These are phyloP conservation scores for Escallonia rubra DNA, from an alignment of 129 eudicot genomes.

Conservation along the genomic window DNA sequence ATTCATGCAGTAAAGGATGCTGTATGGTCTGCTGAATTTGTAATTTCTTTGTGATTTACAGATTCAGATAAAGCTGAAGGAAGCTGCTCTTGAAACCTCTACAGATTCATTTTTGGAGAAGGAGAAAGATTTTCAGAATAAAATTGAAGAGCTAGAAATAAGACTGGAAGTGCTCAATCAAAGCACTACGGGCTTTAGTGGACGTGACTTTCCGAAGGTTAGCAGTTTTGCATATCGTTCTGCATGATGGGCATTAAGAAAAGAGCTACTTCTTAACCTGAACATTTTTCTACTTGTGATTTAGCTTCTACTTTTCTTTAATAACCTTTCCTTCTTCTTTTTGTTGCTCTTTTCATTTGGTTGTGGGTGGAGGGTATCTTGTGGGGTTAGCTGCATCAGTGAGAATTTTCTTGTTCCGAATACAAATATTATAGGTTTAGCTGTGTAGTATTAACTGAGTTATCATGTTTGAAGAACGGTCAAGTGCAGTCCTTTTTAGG, in stretches of 20 bases:
- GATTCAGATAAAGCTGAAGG: conserved; percentile 67
- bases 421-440: neutral
- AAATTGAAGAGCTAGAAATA: conserved; percentile 56
- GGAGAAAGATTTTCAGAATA: conserved; percentile 66
- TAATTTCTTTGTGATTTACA: conserved; percentile 20
- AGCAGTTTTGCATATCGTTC: neutral
- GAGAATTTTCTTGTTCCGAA: no score
- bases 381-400: neutral
- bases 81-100: conserved; percentile 50
- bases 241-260: neutral
- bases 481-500: neutral
- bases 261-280: neutral
- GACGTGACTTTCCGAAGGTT: conserved; percentile 20
- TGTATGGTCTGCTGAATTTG: conserved; percentile 6
- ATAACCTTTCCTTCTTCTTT: no score
- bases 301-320: no score
- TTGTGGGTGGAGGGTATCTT: no score
- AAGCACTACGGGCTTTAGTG: conserved; percentile 16
- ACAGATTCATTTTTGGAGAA: conserved; percentile 62
- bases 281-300: no score
- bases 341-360: neutral
- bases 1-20: neutral
- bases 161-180: conserved; percentile 42
- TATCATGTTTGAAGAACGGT: neutral
- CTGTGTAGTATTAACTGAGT: neutral